Percentiles rank a stretch among this genome's conserved stretches.
Conservation (phyloP, 2,329 filamentous ascomycete species). For the Colletotrichum orbiculare region DNA sequence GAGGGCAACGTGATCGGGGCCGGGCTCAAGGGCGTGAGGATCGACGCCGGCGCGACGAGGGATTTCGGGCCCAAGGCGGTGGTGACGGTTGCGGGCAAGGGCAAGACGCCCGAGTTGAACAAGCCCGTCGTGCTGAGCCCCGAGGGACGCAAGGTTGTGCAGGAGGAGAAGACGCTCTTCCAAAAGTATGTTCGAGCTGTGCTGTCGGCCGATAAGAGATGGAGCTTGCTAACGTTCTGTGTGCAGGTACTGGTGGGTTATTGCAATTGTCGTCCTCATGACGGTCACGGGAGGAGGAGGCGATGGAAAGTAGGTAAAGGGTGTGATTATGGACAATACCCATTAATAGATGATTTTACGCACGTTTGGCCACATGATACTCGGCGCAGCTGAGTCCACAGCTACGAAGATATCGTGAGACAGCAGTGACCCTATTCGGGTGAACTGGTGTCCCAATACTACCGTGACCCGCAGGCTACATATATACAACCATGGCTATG, state of each 20-base stretch:
- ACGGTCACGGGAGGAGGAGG: slow-evolving; percentile 63
- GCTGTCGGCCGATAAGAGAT: no score
- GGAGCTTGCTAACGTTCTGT: slow-evolving; percentile 46
- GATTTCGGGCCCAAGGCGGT: slow-evolving; percentile 72
- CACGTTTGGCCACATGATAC: not conserved
- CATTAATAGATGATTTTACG: slow-evolving; percentile 9
- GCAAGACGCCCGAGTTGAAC: slow-evolving; percentile 69
- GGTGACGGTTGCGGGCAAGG: slow-evolving; percentile 59
- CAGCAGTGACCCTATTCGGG: no score
- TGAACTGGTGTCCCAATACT: no score
- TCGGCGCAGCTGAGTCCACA: no score
- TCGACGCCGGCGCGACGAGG: slow-evolving; percentile 73
- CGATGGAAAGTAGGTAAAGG: slow-evolving; percentile 57
- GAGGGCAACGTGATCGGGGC: slow-evolving; percentile 60
- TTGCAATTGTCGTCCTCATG: slow-evolving; percentile 65
- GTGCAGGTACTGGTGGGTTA: slow-evolving; percentile 74
- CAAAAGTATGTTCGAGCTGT: slow-evolving; percentile 66
- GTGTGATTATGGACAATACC: slow-evolving; percentile 16
- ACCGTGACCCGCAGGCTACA: no score
- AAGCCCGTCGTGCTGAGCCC: slow-evolving; percentile 71
- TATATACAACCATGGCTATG: no score
- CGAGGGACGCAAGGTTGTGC: slow-evolving; percentile 67
- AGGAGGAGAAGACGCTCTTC: slow-evolving; percentile 72
- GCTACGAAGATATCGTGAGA: no score
- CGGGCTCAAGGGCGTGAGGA: slow-evolving; percentile 64